Conservation (phyloP, 768 basidiomycete genomes). For the Mycena alexandri region DNA sequence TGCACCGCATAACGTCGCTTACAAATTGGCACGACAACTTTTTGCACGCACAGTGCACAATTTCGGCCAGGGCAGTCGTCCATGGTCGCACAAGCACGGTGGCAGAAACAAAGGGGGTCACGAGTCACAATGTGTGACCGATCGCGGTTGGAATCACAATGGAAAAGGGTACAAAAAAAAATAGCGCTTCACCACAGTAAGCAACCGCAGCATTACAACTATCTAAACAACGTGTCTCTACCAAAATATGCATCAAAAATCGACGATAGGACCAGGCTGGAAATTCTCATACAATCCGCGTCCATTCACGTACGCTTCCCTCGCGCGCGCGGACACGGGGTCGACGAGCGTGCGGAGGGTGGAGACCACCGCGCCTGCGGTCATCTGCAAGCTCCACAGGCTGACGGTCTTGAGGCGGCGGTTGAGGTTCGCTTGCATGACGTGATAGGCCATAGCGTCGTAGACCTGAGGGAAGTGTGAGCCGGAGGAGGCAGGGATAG, state of each 20-base stretch:
- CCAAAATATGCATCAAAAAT: conserved; percentile 22
- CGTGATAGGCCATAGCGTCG: conserved; percentile 95
- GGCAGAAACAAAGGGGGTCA: too few relatives aligned
- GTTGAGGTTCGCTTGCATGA: conserved; percentile 90
- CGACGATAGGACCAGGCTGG: conserved; percentile 26
- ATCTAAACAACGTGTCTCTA: conserved; percentile 20
- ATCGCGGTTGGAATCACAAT: too few relatives aligned
- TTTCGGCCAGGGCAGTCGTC: too few relatives aligned
- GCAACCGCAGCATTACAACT: not conserved
- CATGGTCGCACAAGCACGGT: too few relatives aligned
- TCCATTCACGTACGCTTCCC: conserved; percentile 57
- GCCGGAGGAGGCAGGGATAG: conserved; percentile 4
- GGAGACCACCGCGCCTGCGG: conserved; percentile 86
- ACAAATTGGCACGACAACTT: too few relatives aligned
- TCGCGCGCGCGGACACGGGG: conserved; percentile 65
- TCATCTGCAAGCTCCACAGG: conserved; percentile 95
- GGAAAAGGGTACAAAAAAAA: too few relatives aligned
- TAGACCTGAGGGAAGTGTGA: conserved; percentile 68
- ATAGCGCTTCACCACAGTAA: too few relatives aligned
- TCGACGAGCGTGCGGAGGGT: conserved; percentile 84
- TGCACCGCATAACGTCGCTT: too few relatives aligned
- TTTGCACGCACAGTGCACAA: too few relatives aligned
- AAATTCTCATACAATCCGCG: conserved; percentile 35
- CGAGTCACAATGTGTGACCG: too few relatives aligned
- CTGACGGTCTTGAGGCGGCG: conserved; percentile 91